A percentile compares a stretch with the other conserved stretches of the same genome.
Evolutionary conservation across 1,284 basidiomycete genomes (phyloP).

Genomic region (Tetrapyrgos nigripes): DNA sequence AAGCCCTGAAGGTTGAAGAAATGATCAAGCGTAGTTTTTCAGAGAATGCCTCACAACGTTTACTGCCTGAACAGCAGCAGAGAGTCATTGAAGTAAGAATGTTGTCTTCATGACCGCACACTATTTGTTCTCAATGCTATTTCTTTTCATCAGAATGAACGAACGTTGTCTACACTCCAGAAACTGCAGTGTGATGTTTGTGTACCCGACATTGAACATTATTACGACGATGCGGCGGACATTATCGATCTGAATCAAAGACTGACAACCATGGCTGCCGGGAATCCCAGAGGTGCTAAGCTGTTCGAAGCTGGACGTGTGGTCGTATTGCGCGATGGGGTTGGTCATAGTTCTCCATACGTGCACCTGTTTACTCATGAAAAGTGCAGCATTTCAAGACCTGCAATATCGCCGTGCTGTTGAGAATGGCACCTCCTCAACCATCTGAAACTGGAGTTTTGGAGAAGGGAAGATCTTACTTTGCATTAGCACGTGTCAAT

Average conservation of each 20-base stretch:
- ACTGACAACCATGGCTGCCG: constrained; percentile 70
- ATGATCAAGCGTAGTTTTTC: constrained; percentile 99
- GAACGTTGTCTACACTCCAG: constrained; percentile 66
- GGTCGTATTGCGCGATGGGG: constrained; percentile 84
- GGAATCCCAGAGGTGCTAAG: constrained; percentile 73
- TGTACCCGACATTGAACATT: constrained; percentile 70
- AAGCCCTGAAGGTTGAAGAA: constrained; percentile 96
- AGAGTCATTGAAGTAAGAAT: constrained; percentile 77
- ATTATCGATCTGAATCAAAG: constrained; percentile 72
- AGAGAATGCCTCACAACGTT: constrained; percentile 93
- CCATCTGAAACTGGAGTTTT: constrained; percentile 50
- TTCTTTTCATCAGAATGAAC: constrained; percentile 69
- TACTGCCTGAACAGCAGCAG: constrained; percentile 93
- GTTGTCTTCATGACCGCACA: not conserved
- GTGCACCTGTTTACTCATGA: constrained; percentile 3
- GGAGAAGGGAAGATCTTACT: constrained; percentile 64
- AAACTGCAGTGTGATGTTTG: constrained; percentile 78
- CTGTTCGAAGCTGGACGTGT: constrained; percentile 79
- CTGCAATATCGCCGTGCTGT: constrained; percentile 74
- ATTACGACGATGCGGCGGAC: constrained; percentile 80
- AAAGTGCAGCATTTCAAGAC: constrained; percentile 78
- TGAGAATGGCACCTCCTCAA: constrained; percentile 70
- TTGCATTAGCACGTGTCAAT: constrained; percentile 80
- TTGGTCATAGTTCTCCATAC: constrained; percentile 43
- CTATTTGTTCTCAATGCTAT: not conserved